phyloP scores from a whole-genome alignment of 192 early-diverging fungal genomes.

The Coemansia sp. region DNA sequence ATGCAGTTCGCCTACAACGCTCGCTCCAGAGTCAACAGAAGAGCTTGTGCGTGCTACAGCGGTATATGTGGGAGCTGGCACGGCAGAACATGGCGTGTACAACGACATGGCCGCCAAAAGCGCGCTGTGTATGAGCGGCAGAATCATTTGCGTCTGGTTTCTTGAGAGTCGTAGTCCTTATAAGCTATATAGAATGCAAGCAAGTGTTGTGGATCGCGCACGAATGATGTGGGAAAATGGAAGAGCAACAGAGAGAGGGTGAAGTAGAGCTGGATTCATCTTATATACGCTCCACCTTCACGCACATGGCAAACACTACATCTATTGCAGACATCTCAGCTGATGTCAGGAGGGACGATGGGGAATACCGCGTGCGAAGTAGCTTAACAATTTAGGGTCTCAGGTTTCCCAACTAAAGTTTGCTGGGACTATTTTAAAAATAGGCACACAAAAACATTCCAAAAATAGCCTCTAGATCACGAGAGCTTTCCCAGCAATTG shows the following conservation, averaged over 20 bases:
- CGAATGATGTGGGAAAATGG: too few species aligned
- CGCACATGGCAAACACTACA: background rate
- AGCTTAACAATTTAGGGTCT: background rate
- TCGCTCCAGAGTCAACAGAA: background rate
- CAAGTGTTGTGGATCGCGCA: too few species aligned
- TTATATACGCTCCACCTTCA: too few species aligned
- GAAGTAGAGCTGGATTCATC: too few species aligned
- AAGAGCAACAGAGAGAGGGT: too few species aligned
- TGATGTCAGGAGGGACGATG: background rate
- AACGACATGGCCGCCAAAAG: background rate
- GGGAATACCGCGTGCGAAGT: background rate
- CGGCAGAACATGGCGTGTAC: background rate
- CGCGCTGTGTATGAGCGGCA: background rate
- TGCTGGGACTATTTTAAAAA: too few species aligned
- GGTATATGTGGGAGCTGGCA: background rate
- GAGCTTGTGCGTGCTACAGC: background rate
- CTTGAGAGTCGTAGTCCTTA: background rate
- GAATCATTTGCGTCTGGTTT: slow-evolving; percentile 6
- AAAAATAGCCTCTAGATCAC: too few species aligned
- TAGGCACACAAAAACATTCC: too few species aligned
- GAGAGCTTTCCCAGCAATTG: too few species aligned
- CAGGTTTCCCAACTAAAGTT: background rate
- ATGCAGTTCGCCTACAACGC: slow-evolving; percentile 11
- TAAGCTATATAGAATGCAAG: background rate
- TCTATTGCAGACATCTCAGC: background rate